Base-by-base conservation (phyloP, 352 stramenopile genomes). In the Sclerospora graminicola region DNA sequence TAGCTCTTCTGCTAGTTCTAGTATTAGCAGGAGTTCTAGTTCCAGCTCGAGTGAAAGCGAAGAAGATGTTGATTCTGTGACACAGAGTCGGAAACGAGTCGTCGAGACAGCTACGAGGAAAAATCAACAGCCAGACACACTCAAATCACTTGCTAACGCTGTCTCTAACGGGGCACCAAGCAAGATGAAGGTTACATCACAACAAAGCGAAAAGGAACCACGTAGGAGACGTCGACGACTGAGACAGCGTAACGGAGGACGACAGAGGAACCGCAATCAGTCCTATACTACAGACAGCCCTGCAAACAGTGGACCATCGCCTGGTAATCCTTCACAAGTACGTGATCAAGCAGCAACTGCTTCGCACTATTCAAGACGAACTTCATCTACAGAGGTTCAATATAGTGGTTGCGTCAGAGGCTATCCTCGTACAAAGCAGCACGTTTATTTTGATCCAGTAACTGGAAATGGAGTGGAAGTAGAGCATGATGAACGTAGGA, bases 361-460 rank as follows among this genome's bases (percentile, higher is more conserved):
- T 39, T 16, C 29, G 29, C 28, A 28, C 16, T 26, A 45, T 41
- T 5, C 31, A 18, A 47, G 19, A 8, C 20, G 36, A 26, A 10
- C 11, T 51, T 40, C 40, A 2, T 30, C 26, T 18, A n/a, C 23
- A 30, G 32, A 14, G 23, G 27, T 4, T 9, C 42, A 35, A 26
- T 32, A 18, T 13, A n/a, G 15, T 43, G 31, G 18, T 42, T 40
- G 24, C 4, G 41, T 24, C 31, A 39, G 53, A 42, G 45, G 40
- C 0, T 60, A 51, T 46, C 41, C 45, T 44, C 51, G 26, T 20
- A 23, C 47, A 3, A 73, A 60, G 16, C 41, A 28, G 19, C 67
- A 79, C 38, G 39, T 79, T 8, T 51, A 66, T 16, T 79, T 79
- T 51, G 67, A 70, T 11, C 49, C 58, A 36, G 42, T 19, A 33